These are phyloP conservation scores for Nitzschia palea DNA, from an alignment of 108 stramenopile genomes.

Conservation along the genomic window DNA sequence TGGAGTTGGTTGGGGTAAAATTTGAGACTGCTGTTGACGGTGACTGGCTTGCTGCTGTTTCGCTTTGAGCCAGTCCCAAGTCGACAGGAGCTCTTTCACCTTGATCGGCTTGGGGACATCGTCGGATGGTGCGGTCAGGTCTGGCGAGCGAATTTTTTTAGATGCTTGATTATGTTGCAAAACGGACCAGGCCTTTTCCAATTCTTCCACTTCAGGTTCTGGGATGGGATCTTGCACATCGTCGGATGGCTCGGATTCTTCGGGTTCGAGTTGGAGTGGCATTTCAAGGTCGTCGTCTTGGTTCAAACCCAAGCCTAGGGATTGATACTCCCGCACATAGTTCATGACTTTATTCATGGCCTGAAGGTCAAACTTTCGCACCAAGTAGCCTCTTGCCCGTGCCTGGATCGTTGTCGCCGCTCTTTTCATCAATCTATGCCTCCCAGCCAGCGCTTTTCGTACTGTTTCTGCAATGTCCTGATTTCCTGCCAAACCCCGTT, in stretches of 20 bases:
- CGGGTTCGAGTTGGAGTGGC: not conserved
- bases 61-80: slow-evolving; percentile 18
- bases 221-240: slow-evolving; percentile 4
- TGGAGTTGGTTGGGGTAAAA: no score
- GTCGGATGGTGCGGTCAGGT: no score
- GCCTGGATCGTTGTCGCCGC: slow-evolving; percentile 25
- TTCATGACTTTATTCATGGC: slow-evolving; percentile 10
- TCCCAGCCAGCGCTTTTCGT: slow-evolving; percentile 1
- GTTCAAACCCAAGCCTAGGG: not conserved
- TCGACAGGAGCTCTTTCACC: slow-evolving; percentile 8
- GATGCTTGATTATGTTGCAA: not conserved
- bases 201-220: slow-evolving; percentile 6
- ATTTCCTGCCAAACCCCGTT: not conserved
- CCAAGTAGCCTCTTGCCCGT: slow-evolving; percentile 13
- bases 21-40: no score
- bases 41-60: not conserved
- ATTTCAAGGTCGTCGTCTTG: not conserved
- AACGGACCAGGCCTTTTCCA: slow-evolving; percentile 11
- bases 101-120: not conserved
- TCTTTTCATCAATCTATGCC: not conserved
- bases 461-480: not conserved
- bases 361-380: slow-evolving; percentile 16
- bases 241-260: not conserved
- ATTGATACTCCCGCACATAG: slow-evolving; percentile 3
- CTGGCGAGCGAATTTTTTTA: not conserved